phyloP scores from a whole-genome alignment of 1,284 basidiomycete genomes.

The Gymnopus androsaceus region DNA sequence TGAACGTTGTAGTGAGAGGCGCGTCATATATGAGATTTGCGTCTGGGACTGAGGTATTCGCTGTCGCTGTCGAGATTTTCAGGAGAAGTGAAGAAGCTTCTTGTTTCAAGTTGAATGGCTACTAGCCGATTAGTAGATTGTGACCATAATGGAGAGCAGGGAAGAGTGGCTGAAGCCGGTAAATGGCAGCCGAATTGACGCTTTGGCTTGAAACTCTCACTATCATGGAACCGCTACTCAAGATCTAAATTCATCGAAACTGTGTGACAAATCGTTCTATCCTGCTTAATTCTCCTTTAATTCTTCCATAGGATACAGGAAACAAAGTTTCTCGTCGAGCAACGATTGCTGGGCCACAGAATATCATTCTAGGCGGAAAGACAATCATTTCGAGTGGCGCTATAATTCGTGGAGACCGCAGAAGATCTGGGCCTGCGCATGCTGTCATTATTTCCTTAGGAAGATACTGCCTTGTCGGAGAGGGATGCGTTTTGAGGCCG shows the following conservation, averaged over 20 bases:
- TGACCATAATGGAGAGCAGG: not conserved
- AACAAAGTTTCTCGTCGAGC: slow-evolving; percentile 94
- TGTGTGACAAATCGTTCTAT: slow-evolving; percentile 40
- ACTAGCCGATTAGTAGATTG: too few species aligned
- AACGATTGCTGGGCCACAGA: slow-evolving; percentile 92
- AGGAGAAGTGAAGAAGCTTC: not conserved
- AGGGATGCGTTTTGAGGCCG: slow-evolving; percentile 88
- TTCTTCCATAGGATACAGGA: slow-evolving; percentile 63
- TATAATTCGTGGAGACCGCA: slow-evolving; percentile 88
- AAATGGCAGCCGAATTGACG: too few species aligned
- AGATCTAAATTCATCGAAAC: slow-evolving; percentile 83
- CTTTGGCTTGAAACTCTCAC: too few species aligned
- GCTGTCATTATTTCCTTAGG: slow-evolving; percentile 93
- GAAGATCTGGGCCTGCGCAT: slow-evolving; percentile 82
- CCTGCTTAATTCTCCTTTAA: slow-evolving; percentile 23
- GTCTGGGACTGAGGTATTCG: slow-evolving; percentile 1
- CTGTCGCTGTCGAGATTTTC: not conserved
- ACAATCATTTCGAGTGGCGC: slow-evolving; percentile 90
- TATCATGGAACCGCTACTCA: slow-evolving; percentile 73
- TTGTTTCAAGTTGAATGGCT: too few species aligned
- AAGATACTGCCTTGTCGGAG: slow-evolving; percentile 89
- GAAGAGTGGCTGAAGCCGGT: slow-evolving; percentile 1
- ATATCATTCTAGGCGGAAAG: slow-evolving; percentile 97
- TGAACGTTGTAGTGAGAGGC: slow-evolving; percentile 72
- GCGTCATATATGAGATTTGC: slow-evolving; percentile 45